Evolutionary conservation across 2,329 filamentous ascomycete species (phyloP), one percentile per base, ranked within the genome.

Genomic region (Pleoardoris graminearum): DNA sequence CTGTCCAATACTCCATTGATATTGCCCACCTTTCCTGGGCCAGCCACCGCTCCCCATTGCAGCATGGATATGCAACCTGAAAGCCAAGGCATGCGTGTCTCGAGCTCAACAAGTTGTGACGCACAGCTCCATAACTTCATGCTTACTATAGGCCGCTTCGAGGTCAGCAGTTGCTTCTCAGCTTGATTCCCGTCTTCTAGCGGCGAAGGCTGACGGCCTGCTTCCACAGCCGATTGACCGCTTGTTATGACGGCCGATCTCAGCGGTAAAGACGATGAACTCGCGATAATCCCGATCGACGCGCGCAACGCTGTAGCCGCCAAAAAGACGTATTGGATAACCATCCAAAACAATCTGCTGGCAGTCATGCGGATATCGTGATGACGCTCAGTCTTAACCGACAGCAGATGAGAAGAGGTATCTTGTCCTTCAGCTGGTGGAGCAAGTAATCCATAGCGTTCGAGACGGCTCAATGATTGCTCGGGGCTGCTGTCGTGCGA

Each of bases 71-170:
- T 72, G 62, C 84, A 78, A 69, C 90, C 90, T 68, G 81, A 82
- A 51, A 96, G 82, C 93, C 93, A 97, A 58, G 93, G 93, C 91
- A 96, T 96, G 74, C 91, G 89, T 60, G 79, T 74, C 61, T 87
- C 81, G 68, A 96, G 75, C 78, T 91, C 86, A 62, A 91, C 76
- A 57, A 96, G 75, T 71, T 85, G 86, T 57, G 85, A 86, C 51
- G 87, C 72, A 74, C 89, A 90, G 64, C 85, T 80, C 86, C 89
- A 96, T 47, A 90, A 71, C 65, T 83, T 85, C 81, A 94, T 96
- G 60, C 83, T 82, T 55, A 94, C 76, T 62, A 97, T 82, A 48
- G 91, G 88, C 53, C 80, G 81, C 70, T 80, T 83, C 33, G 44
- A 45, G 47, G 57, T 59, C 56, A 58, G 66, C 60, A 54, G 66